Evolutionary conservation across 2,329 filamentous ascomycete species (phyloP).

Genomic region (Alternaria solani): DNA sequence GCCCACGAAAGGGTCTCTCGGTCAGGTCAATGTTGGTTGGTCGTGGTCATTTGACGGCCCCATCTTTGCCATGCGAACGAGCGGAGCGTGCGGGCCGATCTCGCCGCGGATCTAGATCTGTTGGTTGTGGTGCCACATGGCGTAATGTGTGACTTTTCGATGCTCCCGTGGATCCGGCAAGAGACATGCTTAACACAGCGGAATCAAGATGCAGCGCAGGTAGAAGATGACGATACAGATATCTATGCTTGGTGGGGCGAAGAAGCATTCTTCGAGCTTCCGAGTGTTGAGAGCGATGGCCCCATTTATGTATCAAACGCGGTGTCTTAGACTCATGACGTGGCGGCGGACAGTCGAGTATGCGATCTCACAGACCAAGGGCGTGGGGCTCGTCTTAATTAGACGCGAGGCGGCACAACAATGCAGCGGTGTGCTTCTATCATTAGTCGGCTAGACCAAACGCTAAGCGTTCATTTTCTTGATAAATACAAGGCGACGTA

Average conservation of each 20-base stretch:
- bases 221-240: background rate
- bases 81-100: conserved; percentile 12
- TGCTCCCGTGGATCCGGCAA: background rate
- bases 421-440: background rate
- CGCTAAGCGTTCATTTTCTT: background rate
- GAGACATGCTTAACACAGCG: background rate
- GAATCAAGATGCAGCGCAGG: background rate
- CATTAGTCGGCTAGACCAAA: background rate
- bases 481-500: background rate
- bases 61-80: conserved; percentile 13
- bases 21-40: background rate
- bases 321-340: background rate
- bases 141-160: background rate
- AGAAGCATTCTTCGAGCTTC: background rate
- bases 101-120: background rate
- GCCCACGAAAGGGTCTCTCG: background rate
- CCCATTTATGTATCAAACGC: background rate
- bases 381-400: background rate
- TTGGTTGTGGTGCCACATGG: conserved; percentile 3
- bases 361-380: background rate
- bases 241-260: background rate
- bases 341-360: background rate
- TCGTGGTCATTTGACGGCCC: conserved; percentile 2
- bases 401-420: background rate
- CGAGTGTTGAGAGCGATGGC: background rate